These are phyloP conservation scores for Dentipellis fragilis DNA, from an alignment of 768 basidiomycete species.

Conservation along the genomic window DNA sequence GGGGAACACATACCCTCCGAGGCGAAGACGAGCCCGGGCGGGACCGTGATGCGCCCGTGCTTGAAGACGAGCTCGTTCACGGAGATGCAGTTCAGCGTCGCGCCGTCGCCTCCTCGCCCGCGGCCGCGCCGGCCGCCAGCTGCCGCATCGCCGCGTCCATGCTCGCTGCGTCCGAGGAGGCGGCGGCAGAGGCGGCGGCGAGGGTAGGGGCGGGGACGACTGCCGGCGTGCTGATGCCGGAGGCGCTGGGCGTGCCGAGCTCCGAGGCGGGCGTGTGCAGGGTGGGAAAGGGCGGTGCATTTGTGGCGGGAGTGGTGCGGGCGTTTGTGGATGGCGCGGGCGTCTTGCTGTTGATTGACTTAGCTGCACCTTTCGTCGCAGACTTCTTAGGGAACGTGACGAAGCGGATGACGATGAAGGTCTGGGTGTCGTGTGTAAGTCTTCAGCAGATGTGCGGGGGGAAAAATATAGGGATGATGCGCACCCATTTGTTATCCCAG, in stretches of 20 bases:
- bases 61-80: slow-evolving; percentile 64
- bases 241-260: slow-evolving; percentile 10
- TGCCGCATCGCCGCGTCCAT: background rate
- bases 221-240: slow-evolving; percentile 1
- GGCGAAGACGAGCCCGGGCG: slow-evolving; percentile 53
- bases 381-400: slow-evolving; percentile 37
- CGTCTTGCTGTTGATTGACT: slow-evolving; percentile 11
- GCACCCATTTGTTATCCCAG: slow-evolving; percentile 79
- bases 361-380: background rate
- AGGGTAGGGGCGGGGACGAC: background rate
- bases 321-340: slow-evolving; percentile 4
- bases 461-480: slow-evolving; percentile 12
- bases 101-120: slow-evolving; percentile 41
- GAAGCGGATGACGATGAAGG: slow-evolving; percentile 55
- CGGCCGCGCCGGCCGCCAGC: slow-evolving; percentile 4
- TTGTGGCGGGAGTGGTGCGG: slow-evolving; percentile 1
- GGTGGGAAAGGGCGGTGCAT: slow-evolving; percentile 16
- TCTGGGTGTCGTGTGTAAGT: slow-evolving; percentile 23
- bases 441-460: background rate
- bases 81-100: slow-evolving; percentile 49
- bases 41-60: slow-evolving; percentile 59
- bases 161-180: background rate
- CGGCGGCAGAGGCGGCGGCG: slow-evolving; percentile 3
- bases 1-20: slow-evolving; percentile 42
- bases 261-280: slow-evolving; percentile 27